These are phyloP conservation scores for Eucalyptus sp. DNA, from an alignment of 345 rosid genomes.

Conservation along the genomic window DNA sequence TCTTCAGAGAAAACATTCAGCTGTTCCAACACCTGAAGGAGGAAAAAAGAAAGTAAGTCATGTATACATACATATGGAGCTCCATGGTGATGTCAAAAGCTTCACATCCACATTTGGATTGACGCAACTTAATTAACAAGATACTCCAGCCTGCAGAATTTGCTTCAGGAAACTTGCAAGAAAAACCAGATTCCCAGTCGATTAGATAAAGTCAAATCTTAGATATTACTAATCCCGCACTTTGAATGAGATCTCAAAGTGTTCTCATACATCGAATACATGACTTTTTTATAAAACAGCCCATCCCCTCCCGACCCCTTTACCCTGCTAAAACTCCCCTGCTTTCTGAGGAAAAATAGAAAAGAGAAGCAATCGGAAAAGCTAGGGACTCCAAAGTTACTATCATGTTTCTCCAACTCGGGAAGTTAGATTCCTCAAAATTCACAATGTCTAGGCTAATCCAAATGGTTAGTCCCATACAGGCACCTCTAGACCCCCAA, in stretches of 20 bases:
- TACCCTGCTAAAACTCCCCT: background rate
- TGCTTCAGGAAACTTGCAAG: background rate
- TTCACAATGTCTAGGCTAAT: background rate
- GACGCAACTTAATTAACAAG: background rate
- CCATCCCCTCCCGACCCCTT: background rate
- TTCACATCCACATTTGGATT: background rate
- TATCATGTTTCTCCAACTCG: fast-evolving
- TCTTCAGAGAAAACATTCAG: constrained; percentile 71
- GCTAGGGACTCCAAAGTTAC: background rate
- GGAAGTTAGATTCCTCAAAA: background rate
- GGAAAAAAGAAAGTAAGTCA: background rate
- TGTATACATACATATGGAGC: background rate
- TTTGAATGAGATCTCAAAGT: constrained; percentile 4
- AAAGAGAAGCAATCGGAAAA: too few species aligned
- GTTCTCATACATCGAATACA: fast-evolving
- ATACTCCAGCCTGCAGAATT: background rate
- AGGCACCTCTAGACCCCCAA: background rate
- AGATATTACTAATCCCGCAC: background rate
- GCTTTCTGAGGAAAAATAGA: background rate
- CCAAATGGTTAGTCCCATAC: background rate
- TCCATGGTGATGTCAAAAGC: background rate
- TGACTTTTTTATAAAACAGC: background rate
- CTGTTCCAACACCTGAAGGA: constrained; percentile 54
- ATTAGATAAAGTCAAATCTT: background rate
- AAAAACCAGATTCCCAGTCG: background rate